Conservation (phyloP, 2,329 filamentous ascomycete genomes). For the Neofusicoccum sp. region DNA sequence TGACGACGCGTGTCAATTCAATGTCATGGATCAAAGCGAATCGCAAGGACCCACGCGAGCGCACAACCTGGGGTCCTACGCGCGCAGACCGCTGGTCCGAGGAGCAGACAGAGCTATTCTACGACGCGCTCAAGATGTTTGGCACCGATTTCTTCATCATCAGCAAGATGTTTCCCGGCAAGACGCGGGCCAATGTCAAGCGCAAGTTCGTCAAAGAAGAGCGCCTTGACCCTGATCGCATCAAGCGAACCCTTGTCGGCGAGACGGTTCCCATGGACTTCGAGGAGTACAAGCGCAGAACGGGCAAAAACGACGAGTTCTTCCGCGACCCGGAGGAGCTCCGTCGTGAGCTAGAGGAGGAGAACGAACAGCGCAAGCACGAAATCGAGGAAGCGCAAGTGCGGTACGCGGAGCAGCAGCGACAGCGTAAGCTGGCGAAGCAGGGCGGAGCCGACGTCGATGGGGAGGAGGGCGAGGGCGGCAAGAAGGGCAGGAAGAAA, state of each 20-base stretch:
- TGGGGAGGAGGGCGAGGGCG: constrained; percentile 12
- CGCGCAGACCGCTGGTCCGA: constrained; percentile 56
- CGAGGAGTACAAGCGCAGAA: constrained; percentile 39
- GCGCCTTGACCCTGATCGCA: constrained; percentile 59
- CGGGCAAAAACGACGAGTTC: constrained; percentile 33
- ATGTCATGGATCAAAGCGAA: constrained; percentile 66
- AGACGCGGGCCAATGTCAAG: constrained; percentile 72
- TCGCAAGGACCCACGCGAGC: constrained; percentile 47
- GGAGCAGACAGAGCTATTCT: constrained; percentile 73
- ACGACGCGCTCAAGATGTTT: constrained; percentile 70
- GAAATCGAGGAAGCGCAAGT: constrained; percentile 37
- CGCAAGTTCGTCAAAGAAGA: constrained; percentile 82
- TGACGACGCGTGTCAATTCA: constrained; percentile 68
- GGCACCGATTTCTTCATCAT: constrained; percentile 84
- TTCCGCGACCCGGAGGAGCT: constrained; percentile 40
- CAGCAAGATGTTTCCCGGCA: constrained; percentile 68
- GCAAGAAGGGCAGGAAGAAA: constrained; percentile 28
- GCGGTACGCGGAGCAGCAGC: constrained; percentile 36
- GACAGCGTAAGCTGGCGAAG: constrained; percentile 31
- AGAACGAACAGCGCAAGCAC: constrained; percentile 29
- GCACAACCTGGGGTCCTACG: constrained; percentile 29
- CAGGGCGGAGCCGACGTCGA: constrained; percentile 7
- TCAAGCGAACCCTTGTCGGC: constrained; percentile 61
- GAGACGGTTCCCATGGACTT: constrained; percentile 41
- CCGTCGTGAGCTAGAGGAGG: constrained; percentile 29